Conservation (phyloP, 2,329 filamentous ascomycete species). For the Aureobasidium sp. region DNA sequence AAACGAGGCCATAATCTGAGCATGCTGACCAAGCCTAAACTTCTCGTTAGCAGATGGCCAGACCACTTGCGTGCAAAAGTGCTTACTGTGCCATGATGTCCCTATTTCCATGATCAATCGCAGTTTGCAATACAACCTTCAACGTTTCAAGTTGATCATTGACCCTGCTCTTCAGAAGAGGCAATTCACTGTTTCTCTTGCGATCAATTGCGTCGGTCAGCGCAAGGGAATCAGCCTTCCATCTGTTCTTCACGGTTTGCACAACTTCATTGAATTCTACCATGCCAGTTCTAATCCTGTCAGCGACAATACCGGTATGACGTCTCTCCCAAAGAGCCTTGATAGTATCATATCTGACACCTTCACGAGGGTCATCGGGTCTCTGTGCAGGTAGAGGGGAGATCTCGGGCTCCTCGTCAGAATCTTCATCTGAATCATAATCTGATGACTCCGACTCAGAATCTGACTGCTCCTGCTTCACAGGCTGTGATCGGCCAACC, state of each 20-base stretch:
- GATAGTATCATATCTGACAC: constrained; percentile 50
- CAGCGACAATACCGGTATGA: constrained; percentile 39
- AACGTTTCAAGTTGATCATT: constrained; percentile 49
- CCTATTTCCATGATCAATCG: constrained; percentile 38
- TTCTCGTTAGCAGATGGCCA: not conserved
- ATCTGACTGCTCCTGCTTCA: constrained; percentile 12
- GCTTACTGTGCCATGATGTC: constrained; percentile 36
- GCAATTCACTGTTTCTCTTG: constrained; percentile 45
- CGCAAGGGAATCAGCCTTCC: constrained; percentile 49
- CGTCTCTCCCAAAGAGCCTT: constrained; percentile 53
- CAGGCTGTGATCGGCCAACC: constrained; percentile 5
- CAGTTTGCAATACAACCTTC: constrained; percentile 40
- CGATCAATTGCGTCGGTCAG: constrained; percentile 51
- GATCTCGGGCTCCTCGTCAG: constrained; percentile 40
- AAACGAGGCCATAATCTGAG: constrained; percentile 35
- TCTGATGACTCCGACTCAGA: constrained; percentile 13
- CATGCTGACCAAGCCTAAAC: constrained; percentile 22
- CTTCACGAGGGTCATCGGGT: constrained; percentile 44
- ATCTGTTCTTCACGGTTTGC: constrained; percentile 51
- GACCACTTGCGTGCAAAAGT: not conserved
- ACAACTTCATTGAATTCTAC: constrained; percentile 52
- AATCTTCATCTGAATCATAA: constrained; percentile 28
- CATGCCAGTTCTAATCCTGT: constrained; percentile 47
- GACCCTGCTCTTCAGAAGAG: constrained; percentile 48
- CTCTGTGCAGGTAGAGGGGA: constrained; percentile 47